Percentiles rank a stretch among this genome's conserved stretches.
These are phyloP conservation scores for Ogataea nitratoaversa DNA, from an alignment of 805 yeast species.

Conservation along the genomic window DNA sequence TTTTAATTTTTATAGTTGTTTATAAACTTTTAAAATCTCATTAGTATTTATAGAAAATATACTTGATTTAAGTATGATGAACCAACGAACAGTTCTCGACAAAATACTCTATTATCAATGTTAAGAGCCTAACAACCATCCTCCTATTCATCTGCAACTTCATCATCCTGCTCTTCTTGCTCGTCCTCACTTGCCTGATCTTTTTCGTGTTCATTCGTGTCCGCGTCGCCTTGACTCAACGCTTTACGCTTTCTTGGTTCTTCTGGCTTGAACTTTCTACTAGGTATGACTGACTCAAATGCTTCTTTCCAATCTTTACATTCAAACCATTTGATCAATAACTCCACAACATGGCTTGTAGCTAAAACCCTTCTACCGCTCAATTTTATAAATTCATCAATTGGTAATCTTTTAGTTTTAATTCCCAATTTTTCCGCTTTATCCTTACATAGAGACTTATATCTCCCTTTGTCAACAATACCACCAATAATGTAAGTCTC, in stretches of 20 bases:
- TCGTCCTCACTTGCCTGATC: background rate
- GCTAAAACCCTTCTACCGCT: slow-evolving; percentile 88
- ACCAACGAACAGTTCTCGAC: no score
- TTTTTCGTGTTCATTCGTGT: background rate
- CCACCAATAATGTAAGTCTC: slow-evolving; percentile 89
- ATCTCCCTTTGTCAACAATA: slow-evolving; percentile 91
- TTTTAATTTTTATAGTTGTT: background rate
- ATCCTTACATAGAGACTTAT: slow-evolving; percentile 71
- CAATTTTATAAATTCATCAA: slow-evolving; percentile 75
- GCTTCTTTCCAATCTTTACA: slow-evolving; percentile 79
- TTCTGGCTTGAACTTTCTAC: slow-evolving; percentile 51
- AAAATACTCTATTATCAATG: no score
- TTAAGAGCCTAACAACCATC: no score
- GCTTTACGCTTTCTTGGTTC: slow-evolving; percentile 8
- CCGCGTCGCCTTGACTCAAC: background rate
- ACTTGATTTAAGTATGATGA: no score
- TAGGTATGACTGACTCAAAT: slow-evolving; percentile 83
- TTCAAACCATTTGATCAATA: slow-evolving; percentile 78
- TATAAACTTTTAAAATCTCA: background rate
- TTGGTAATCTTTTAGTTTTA: slow-evolving; percentile 75
- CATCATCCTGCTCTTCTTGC: background rate
- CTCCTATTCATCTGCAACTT: no score
- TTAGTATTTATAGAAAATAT: no score
- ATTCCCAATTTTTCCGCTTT: slow-evolving; percentile 77
- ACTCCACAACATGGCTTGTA: slow-evolving; percentile 91